phyloP scores from a whole-genome alignment of 73 alveolate species.

The Tetrahymena elliotti region DNA sequence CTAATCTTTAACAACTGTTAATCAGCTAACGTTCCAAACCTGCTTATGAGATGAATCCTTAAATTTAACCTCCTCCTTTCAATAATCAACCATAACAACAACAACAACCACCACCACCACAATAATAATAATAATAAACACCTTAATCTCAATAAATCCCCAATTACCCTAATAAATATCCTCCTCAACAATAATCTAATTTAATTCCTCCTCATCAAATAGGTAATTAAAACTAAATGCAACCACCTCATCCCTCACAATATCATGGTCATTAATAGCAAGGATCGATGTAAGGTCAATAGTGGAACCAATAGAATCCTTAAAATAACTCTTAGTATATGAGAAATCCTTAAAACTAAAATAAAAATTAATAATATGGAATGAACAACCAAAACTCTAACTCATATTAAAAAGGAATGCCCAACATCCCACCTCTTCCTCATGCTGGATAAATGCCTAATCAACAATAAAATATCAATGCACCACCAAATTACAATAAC shows the following conservation, averaged over 20 bases:
- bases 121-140: too few species aligned
- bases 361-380: not conserved
- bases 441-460: not conserved
- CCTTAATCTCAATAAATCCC: not conserved
- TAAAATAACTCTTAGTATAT: not conserved
- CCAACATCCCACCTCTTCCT: not conserved
- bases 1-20: not conserved
- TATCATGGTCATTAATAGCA: not conserved
- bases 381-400: not conserved
- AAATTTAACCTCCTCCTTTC: not conserved
- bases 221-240: not conserved
- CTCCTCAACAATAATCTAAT: not conserved
- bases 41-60: not conserved
- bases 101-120: not conserved
- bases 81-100: not conserved
- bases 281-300: not conserved
- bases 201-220: not conserved
- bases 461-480: not conserved
- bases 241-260: not conserved
- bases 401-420: not conserved
- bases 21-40: not conserved
- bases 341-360: not conserved
- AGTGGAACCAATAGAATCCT: not conserved
- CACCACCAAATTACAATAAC: not conserved
- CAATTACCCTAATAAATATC: not conserved